These are phyloP conservation scores for Thyridium curvatum DNA, from an alignment of 2,329 filamentous ascomycete species.

Conservation along the genomic window DNA sequence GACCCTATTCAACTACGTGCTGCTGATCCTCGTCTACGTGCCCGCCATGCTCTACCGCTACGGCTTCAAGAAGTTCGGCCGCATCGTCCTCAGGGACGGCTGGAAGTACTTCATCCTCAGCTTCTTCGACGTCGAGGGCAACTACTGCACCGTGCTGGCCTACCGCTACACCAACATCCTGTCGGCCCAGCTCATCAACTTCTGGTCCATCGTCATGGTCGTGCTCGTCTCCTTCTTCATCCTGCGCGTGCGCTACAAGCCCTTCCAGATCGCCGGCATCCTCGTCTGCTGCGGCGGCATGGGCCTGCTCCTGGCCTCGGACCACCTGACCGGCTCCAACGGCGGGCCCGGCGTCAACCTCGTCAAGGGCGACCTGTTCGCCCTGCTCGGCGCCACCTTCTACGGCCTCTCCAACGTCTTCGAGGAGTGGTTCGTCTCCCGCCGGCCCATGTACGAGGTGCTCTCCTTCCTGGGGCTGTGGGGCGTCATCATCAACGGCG, in stretches of 20 bases:
- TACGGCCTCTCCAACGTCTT: slow-evolving; percentile 90
- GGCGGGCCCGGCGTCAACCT: slow-evolving; percentile 62
- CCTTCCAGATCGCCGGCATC: slow-evolving; percentile 80
- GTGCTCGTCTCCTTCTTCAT: slow-evolving; percentile 78
- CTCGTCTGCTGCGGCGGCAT: slow-evolving; percentile 85
- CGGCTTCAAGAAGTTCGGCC: slow-evolving; percentile 64
- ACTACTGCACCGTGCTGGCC: slow-evolving; percentile 95
- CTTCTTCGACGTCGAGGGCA: slow-evolving; percentile 92
- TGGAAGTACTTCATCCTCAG: slow-evolving; percentile 94
- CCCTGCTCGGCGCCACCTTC: slow-evolving; percentile 78
- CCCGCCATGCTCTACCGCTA: slow-evolving; percentile 72
- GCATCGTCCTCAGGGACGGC: slow-evolving; percentile 61
- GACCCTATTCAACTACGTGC: slow-evolving; percentile 87
- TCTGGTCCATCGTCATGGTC: slow-evolving; percentile 95
- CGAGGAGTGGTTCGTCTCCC: slow-evolving; percentile 90
- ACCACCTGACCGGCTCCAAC: slow-evolving; percentile 75
- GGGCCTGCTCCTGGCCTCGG: slow-evolving; percentile 78
- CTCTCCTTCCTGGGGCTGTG: slow-evolving; percentile 86
- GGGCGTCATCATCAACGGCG: slow-evolving; percentile 84
- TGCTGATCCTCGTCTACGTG: slow-evolving; percentile 78
- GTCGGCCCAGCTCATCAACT: slow-evolving; percentile 92
- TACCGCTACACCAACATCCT: slow-evolving; percentile 91
- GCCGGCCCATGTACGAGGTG: slow-evolving; percentile 85
- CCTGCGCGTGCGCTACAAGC: slow-evolving; percentile 83
- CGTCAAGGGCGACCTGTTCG: slow-evolving; percentile 90